Conservation (phyloP, 176 grass and related monocot genomes). For the Otatea glauca region DNA sequence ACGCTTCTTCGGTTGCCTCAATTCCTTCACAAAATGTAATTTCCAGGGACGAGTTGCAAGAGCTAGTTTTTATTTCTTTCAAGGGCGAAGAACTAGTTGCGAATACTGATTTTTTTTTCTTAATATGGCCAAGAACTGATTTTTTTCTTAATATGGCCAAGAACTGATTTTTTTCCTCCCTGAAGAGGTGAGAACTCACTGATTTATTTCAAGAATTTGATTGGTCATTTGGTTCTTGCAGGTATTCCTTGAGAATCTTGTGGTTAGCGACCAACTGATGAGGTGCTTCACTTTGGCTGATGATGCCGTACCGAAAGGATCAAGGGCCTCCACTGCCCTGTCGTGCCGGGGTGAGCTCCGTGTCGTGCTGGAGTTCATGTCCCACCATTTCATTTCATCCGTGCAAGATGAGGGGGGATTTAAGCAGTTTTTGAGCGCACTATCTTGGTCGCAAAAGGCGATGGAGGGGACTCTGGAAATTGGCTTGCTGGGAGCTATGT, state of each 20-base stretch:
- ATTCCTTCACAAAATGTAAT: neutral
- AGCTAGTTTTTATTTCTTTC: neutral
- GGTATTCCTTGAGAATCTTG: conserved; percentile 35
- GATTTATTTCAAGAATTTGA: neutral
- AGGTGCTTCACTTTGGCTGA: neutral
- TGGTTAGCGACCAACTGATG: neutral
- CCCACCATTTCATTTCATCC: conserved; percentile 48
- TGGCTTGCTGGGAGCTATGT: conserved; percentile 19
- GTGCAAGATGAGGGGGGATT: conserved; percentile 24
- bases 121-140: too few relatives aligned
- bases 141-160: too few relatives aligned
- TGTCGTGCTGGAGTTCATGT: conserved; percentile 36
- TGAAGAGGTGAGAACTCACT: neutral
- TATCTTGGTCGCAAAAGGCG: conserved; percentile 30
- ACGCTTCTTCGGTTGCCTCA: neutral
- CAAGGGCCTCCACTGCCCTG: neutral
- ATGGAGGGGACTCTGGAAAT: conserved; percentile 17
- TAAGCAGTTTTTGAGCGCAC: conserved; percentile 10
- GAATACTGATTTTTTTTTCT: too few relatives aligned
- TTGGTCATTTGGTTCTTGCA: conserved; percentile 1
- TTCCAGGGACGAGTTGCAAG: neutral
- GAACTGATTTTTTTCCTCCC: too few relatives aligned
- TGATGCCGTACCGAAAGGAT: neutral
- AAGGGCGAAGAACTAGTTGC: too few relatives aligned
- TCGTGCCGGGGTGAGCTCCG: neutral